Conservation (phyloP, 495 filamentous ascomycete genomes). For the Schizothecium vesticola region DNA sequence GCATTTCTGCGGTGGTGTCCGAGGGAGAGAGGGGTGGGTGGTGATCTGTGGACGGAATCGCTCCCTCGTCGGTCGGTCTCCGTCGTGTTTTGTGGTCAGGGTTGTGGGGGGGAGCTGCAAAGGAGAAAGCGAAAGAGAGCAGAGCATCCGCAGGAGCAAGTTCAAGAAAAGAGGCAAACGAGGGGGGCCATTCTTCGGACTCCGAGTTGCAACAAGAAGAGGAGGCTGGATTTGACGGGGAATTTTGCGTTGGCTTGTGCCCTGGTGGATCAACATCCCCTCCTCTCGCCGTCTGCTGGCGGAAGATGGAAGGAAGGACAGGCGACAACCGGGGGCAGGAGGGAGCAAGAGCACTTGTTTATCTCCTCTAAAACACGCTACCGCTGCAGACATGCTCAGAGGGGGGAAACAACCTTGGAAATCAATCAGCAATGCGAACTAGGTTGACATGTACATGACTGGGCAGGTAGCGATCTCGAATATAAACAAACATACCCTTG, state of each 20-base stretch:
- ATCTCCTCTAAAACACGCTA: not conserved
- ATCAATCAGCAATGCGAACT: not conserved
- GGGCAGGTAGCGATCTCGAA: not conserved
- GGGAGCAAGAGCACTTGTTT: not conserved
- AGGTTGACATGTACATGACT: not conserved
- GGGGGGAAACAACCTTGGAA: not conserved
- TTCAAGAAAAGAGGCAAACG: not conserved
- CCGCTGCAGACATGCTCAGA: not conserved
- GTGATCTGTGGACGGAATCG: not conserved
- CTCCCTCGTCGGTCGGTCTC: not conserved
- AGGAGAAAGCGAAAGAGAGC: not conserved
- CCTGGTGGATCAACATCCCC: not conserved
- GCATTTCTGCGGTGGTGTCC: not conserved
- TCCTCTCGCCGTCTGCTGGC: not conserved
- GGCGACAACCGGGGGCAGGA: not conserved
- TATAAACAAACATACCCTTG: not conserved
- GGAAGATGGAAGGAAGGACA: not conserved
- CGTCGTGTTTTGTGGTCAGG: not conserved
- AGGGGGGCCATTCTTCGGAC: not conserved
- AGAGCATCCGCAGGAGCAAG: not conserved
- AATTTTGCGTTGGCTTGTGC: not conserved
- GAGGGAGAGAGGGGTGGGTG: too few species aligned
- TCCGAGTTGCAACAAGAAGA: not conserved
- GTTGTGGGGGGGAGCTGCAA: not conserved
- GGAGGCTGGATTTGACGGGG: not conserved